Conservation (phyloP, 768 basidiomycete genomes). For the Podaxis sp. region DNA sequence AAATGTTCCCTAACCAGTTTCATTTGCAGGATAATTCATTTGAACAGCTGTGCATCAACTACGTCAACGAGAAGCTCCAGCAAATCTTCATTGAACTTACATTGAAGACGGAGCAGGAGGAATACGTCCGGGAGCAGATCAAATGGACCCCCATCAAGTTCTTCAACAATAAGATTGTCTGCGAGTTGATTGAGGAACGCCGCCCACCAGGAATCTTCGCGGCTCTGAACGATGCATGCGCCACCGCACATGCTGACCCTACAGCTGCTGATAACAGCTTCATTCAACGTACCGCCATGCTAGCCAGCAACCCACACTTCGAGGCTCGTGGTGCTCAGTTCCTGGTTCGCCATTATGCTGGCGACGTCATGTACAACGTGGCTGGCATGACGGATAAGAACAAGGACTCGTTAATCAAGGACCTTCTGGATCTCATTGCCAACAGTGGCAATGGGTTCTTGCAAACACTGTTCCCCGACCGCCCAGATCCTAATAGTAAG, state of each 20-base stretch:
- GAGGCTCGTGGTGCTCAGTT: slow-evolving; percentile 94
- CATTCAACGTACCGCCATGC: slow-evolving; percentile 80
- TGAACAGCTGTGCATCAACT: slow-evolving; percentile 99
- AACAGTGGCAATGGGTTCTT: slow-evolving; percentile 82
- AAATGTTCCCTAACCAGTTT: neutral
- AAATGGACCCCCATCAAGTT: slow-evolving; percentile 99
- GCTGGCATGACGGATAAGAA: slow-evolving; percentile 99
- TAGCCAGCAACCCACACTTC: slow-evolving; percentile 89
- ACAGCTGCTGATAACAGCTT: slow-evolving; percentile 96
- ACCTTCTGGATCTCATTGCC: slow-evolving; percentile 86
- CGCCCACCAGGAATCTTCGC: slow-evolving; percentile 97
- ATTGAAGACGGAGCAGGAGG: slow-evolving; percentile 98
- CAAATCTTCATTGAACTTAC: slow-evolving; percentile 99
- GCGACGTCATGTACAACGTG: slow-evolving; percentile 98
- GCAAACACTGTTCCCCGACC: slow-evolving; percentile 87
- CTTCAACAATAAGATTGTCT: slow-evolving; percentile 98
- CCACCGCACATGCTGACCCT: slow-evolving; percentile 97
- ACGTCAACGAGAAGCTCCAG: slow-evolving; percentile 99
- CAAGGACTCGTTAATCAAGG: slow-evolving; percentile 95
- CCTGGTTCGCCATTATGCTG: slow-evolving; percentile 94
- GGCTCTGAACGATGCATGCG: slow-evolving; percentile 97
- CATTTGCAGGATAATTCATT: slow-evolving; percentile 84
- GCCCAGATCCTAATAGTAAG: slow-evolving; percentile 95
- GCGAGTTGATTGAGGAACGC: slow-evolving; percentile 95
- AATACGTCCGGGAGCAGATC: slow-evolving; percentile 97